Evolutionary conservation across 2,329 filamentous ascomycete species (phyloP), one percentile per base, ranked within the genome.

Genomic region (Botryosphaeria dothidea): DNA sequence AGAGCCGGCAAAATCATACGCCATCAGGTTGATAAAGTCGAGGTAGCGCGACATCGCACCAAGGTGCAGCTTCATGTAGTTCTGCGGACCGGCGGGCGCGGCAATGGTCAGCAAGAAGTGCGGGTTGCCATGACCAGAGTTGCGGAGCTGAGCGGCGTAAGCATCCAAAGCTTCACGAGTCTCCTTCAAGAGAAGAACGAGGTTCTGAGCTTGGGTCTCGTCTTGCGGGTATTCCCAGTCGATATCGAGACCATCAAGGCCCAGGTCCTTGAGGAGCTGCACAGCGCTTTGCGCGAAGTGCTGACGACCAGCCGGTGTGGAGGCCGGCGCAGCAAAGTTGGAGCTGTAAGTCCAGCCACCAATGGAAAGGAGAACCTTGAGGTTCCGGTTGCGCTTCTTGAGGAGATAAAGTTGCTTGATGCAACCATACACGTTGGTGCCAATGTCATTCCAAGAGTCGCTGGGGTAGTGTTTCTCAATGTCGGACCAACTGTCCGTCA

Each of bases 341-440:
- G 86, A 78, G 3, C 89, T 91, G 74, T 90, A 92, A 0, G 87
- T 91, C 88, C 89, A 95, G 17, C 92, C 92, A 45, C 92, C 92
- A 66, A 96, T 92, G 62, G 90, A 93, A 4, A 97, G 85, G 13
- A 97, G 84, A 3, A 90, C 84, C 78, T 96, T 96, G 65, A 96
- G 78, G 61, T 91, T 86, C 21, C 92, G 87, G 74, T 96, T 87
- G 69, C 83, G 79, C 78, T 92, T 89, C 82, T 96, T 96, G 61
- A 91, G 83, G 1, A 92, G 77, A 74, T 85, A 92, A 1, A 96
- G 80, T 73, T 94, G 91, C 78, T 93, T 93, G 68, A 92, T 77
- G 72, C 87, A 90, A 45, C 92, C 92, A 71, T 92, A 93, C 58
- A 88, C 86, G 72, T 94, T 92, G 66, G 80, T 86, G 54, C 92